These are phyloP conservation scores for Saitozyma podzolica DNA, from an alignment of 768 basidiomycete species.

Conservation along the genomic window DNA sequence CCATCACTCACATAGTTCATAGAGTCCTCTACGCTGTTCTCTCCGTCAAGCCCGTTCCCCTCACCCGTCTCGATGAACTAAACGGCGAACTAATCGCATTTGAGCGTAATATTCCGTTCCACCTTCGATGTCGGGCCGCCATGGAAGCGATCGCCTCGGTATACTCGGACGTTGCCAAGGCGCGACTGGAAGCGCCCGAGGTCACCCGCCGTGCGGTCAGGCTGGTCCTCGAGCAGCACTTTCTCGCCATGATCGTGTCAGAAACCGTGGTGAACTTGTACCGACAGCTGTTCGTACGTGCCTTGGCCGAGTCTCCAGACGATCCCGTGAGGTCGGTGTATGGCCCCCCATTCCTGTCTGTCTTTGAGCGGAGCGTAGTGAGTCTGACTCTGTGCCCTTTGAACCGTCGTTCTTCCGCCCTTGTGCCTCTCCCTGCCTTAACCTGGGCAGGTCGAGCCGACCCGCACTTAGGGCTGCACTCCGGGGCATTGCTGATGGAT, in stretches of 20 bases:
- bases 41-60: too few relatives aligned
- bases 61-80: background rate
- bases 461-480: slow-evolving; percentile 18
- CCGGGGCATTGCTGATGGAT: background rate
- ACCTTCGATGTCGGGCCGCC: slow-evolving; percentile 24
- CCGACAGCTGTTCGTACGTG: slow-evolving; percentile 28
- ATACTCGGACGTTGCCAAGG: slow-evolving; percentile 18
- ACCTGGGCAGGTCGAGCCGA: too few relatives aligned
- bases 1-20: background rate
- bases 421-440: too few relatives aligned
- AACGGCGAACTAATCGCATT: background rate
- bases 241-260: slow-evolving; percentile 25
- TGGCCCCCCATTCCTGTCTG: slow-evolving; percentile 20
- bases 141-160: slow-evolving; percentile 17
- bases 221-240: slow-evolving; percentile 19
- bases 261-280: slow-evolving; percentile 27
- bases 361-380: slow-evolving; percentile 33
- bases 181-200: slow-evolving; percentile 12
- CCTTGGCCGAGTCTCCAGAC: slow-evolving; percentile 19
- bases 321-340: slow-evolving; percentile 21
- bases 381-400: too few relatives aligned
- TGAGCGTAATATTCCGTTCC: slow-evolving; percentile 21
- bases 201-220: slow-evolving; percentile 2
- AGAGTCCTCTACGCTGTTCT: background rate
- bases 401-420: too few relatives aligned